Evolutionary conservation across 2,329 filamentous ascomycete species (phyloP).

Genomic region (Phialophora chinensis): DNA sequence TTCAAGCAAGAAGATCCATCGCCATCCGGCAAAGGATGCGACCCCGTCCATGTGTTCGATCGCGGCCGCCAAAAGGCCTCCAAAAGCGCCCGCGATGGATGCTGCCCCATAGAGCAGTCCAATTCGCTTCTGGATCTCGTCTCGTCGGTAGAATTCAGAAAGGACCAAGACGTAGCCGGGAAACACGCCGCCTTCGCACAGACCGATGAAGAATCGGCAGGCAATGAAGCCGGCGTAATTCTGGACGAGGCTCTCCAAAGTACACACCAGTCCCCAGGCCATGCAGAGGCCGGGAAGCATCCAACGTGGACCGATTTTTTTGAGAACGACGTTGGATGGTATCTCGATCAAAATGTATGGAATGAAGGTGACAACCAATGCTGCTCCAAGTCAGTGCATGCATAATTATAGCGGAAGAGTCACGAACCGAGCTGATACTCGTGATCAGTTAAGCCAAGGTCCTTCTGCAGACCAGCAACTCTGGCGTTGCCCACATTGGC

Average conservation of each 20-base stretch:
- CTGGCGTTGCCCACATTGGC: constrained; percentile 46
- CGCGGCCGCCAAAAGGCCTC: constrained; percentile 27
- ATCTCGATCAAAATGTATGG: constrained; percentile 52
- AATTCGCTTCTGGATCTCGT: constrained; percentile 20
- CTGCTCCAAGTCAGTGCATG: neutral
- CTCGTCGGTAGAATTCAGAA: constrained; percentile 17
- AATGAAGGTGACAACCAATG: constrained; percentile 68
- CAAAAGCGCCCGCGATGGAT: constrained; percentile 26
- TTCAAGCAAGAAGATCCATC: constrained; percentile 62
- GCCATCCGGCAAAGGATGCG: constrained; percentile 53
- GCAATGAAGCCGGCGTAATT: constrained; percentile 54
- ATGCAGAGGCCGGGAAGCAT: constrained; percentile 34
- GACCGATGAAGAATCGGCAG: constrained; percentile 30
- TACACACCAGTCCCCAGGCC: constrained; percentile 57
- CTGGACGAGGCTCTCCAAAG: constrained; percentile 56
- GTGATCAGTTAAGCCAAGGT: constrained; percentile 38
- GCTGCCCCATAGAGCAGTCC: constrained; percentile 17
- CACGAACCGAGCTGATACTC: constrained; percentile 20
- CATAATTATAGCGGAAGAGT: neutral
- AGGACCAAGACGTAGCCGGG: constrained; percentile 12
- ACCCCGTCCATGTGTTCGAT: constrained; percentile 55
- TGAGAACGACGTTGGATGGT: constrained; percentile 64
- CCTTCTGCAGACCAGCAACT: constrained; percentile 40
- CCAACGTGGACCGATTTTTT: constrained; percentile 51
- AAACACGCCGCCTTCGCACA: constrained; percentile 31